phyloP scores from a whole-genome alignment of 2,329 filamentous ascomycete genomes.

The Bimuria novae-zelandiae region DNA sequence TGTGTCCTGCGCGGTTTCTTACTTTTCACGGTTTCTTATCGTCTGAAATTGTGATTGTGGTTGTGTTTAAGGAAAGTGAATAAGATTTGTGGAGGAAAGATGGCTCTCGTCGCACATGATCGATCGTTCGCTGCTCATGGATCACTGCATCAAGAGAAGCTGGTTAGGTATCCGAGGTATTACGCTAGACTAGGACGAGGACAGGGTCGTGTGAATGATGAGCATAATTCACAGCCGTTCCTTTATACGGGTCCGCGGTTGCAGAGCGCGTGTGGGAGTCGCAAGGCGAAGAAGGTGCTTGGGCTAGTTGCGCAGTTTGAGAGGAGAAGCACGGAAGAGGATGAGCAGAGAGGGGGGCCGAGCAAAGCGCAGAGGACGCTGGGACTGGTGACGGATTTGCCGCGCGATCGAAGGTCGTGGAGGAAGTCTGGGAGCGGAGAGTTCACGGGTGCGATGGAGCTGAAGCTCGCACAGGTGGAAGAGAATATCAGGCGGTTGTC shows the following conservation, averaged over 20 bases:
- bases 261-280: constrained; percentile 2
- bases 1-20: neutral
- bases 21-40: neutral
- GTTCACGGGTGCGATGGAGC: neutral
- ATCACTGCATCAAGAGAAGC: neutral
- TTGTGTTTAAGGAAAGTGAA: neutral
- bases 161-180: neutral
- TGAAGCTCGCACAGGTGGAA: constrained; percentile 9
- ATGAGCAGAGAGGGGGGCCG: neutral
- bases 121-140: neutral
- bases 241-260: neutral
- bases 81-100: neutral
- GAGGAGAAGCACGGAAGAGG: neutral
- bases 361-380: constrained; percentile 9
- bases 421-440: neutral
- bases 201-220: neutral
- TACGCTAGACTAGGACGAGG: neutral
- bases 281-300: constrained; percentile 9
- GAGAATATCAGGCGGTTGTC: constrained; percentile 8
- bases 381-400: constrained; percentile 1
- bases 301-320: constrained; percentile 7
- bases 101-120: constrained; percentile 3
- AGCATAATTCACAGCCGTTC: neutral
- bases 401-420: constrained; percentile 2
- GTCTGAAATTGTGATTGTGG: neutral